Evolutionary conservation across 2,329 filamentous ascomycete species (phyloP), one percentile per base, ranked within the genome.

Genomic region (Rhynchosporium secalis): DNA sequence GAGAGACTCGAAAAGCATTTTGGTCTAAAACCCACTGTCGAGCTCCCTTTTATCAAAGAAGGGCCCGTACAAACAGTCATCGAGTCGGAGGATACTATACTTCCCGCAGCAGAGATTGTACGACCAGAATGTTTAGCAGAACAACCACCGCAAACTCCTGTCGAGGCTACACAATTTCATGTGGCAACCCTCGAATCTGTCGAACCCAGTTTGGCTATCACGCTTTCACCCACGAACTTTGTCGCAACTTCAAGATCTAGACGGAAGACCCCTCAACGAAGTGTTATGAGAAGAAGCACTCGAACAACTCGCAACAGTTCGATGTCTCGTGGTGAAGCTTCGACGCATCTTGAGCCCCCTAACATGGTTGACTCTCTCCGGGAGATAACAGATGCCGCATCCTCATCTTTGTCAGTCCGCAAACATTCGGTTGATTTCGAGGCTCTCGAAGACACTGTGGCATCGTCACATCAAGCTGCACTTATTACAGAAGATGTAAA

Each of bases 221-320:
- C 47, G 15, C 12, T 45, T 9, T 61, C 56, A 29, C 56, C 51
- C 43, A 49, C 51, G 20, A 63, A 65, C 31, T 51, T 26, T 26
- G 15, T 36, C n/a, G 26, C 38, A 48, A 64, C 65, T 38, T 61
- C 63, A 51, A 67, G 45, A 41, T 49, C 46, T 15, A 59, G 54
- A n/a, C 56, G 59, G 46, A 61, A 61, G 46, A 62, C 54, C 4
- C 55, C 59, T 15, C 60, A 57, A 31, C 43, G 58, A 10, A 58
- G 40, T 40, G 60, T 61, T 38, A 55, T 57, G 7, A 59, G 66
- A 29, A 49, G 62, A 57, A 65, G 63, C 61, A 62, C 58, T 8
- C 62, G 65, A 46, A 61, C 31, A 20, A 65, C 52, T n/a, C 60
- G 65, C 10, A 36, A 55, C 15, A 68, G 63, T 28, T 64, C 64